Conservation (phyloP, 1,139 yeast genomes). For the Pneumocystis oryctolagi region DNA sequence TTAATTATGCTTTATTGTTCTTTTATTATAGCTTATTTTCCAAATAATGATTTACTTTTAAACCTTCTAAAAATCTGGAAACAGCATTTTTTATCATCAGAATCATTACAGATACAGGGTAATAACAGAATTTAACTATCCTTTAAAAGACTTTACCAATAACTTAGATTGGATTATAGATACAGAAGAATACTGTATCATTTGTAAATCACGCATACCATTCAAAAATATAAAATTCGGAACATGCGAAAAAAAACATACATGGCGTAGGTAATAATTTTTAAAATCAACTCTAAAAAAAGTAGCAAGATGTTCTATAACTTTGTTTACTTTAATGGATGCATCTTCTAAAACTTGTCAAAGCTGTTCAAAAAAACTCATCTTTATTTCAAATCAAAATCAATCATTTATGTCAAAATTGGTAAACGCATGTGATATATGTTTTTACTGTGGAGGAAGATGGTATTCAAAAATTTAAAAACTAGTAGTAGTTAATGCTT, state of each 20-base stretch:
- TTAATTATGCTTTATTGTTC: constrained; percentile 1
- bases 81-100: background rate
- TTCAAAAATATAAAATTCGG: background rate
- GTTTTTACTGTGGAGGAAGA: background rate
- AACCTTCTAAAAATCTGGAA: background rate
- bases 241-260: background rate
- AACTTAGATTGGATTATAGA: background rate
- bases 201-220: background rate
- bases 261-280: background rate
- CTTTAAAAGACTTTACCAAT: background rate
- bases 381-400: background rate
- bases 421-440: background rate
- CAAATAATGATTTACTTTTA: background rate
- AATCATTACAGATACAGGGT: background rate
- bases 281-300: background rate
- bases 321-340: background rate
- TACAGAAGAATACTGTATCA: background rate
- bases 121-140: background rate
- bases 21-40: background rate
- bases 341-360: background rate
- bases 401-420: background rate
- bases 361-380: background rate
- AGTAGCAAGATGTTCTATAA: background rate
- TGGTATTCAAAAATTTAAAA: background rate
- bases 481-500: background rate